phyloP scores from a whole-genome alignment of 257 asterid species.

The Salvia rosmarinus region DNA sequence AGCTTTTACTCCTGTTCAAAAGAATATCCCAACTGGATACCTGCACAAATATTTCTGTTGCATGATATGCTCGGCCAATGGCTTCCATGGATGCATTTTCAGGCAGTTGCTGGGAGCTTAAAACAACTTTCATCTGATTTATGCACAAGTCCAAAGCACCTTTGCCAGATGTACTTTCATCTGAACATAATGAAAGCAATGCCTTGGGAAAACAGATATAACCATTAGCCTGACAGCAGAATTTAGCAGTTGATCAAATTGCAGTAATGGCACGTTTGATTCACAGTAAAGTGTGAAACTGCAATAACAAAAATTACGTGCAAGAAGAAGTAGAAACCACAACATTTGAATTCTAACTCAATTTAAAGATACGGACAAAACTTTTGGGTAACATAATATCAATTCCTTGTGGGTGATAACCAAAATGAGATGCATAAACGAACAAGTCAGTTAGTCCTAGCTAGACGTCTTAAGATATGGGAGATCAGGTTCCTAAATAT shows the following conservation, averaged over 20 bases:
- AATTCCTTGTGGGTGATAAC: too few relatives aligned
- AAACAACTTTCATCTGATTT: conserved; percentile 78
- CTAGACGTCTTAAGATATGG: background rate
- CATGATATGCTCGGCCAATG: conserved; percentile 94
- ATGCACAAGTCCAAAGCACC: conserved; percentile 91
- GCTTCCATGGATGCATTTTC: conserved; percentile 90
- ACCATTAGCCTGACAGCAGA: too few relatives aligned
- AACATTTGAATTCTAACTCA: too few relatives aligned
- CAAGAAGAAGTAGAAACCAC: too few relatives aligned
- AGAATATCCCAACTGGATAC: conserved; percentile 43
- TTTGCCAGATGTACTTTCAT: conserved; percentile 79
- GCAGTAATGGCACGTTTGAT: too few relatives aligned
- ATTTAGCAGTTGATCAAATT: too few relatives aligned
- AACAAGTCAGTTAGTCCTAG: too few relatives aligned
- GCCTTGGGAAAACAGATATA: conserved; percentile 19
- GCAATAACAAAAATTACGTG: too few relatives aligned
- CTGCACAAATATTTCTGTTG: conserved; percentile 96
- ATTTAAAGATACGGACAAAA: too few relatives aligned
- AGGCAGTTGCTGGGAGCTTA: conserved; percentile 80
- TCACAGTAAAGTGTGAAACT: too few relatives aligned
- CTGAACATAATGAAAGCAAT: conserved; percentile 72
- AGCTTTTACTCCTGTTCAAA: conserved; percentile 29
- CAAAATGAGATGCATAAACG: conserved; percentile 17
- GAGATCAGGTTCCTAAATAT: background rate
- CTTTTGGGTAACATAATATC: too few relatives aligned